These are phyloP conservation scores for Metrosideros polymorpha DNA, from an alignment of 441 rosid genomes.

Conservation along the genomic window DNA sequence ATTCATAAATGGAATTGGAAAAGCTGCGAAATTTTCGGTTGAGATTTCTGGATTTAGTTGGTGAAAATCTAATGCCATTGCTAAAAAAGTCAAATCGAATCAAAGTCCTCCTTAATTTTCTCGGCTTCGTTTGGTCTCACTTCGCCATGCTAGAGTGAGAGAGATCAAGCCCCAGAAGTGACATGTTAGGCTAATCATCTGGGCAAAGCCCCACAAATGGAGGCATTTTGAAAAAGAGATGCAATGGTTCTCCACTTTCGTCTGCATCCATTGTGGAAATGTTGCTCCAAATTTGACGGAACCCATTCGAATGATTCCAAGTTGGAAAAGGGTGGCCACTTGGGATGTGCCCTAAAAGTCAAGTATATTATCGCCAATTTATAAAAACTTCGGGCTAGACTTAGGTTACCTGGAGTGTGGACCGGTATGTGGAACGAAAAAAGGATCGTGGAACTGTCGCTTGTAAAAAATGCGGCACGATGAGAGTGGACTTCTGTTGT, in stretches of 20 bases:
- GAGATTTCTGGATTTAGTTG: neutral
- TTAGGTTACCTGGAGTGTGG: too few relatives aligned
- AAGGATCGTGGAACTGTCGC: too few relatives aligned
- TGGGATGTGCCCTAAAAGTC: too few relatives aligned
- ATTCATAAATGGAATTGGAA: neutral
- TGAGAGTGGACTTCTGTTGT: neutral
- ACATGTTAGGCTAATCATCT: neutral
- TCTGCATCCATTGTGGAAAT: too few relatives aligned
- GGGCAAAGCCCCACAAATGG: neutral
- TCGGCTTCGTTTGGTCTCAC: neutral
- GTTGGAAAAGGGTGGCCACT: too few relatives aligned
- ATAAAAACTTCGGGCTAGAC: too few relatives aligned
- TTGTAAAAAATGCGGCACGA: neutral
- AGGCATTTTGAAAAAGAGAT: neutral
- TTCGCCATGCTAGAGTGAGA: accelerated
- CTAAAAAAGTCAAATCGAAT: neutral
- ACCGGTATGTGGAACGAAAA: too few relatives aligned
- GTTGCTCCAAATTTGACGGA: too few relatives aligned
- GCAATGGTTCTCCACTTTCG: too few relatives aligned
- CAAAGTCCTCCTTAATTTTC: too few relatives aligned
- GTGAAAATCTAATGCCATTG: neutral
- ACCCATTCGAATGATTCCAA: too few relatives aligned
- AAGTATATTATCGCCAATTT: too few relatives aligned
- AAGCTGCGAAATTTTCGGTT: neutral
- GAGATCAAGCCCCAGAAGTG: neutral